Evolutionary conservation across 306 rosid genomes (phyloP), one percentile per base, ranked within the genome.

Genomic region (Lagenaria siceraria): DNA sequence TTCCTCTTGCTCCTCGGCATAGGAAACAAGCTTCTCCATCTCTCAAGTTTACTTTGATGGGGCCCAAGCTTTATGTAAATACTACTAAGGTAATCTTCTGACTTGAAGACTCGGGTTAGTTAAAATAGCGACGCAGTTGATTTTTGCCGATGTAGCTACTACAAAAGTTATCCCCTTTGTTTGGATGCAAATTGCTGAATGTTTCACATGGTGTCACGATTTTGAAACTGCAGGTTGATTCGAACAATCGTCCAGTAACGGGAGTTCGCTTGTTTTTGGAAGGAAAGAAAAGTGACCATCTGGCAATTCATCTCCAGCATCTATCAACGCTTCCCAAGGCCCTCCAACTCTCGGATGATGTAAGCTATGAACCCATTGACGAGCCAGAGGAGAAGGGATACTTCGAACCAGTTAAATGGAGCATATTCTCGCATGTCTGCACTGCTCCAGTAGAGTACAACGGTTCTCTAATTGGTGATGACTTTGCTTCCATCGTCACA

Each of bases 301-400:
- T 92, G 4, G 91, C 93, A 38, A 83, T 95, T 84, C 98, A 95
- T 87, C 93, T 95, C 55, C 98, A 90, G 82, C 98, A 95, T 81
- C 97, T 95, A 38, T 78, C 96, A 27, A 87, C 83, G 49, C 83
- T 83, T 79, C 98, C 97, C 27, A 78, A 85, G 12, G 77, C 54
- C 61, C 85, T 90, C 19, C 88, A 83, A 76, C 84, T 95, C 78
- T 83, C 90, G 15, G 90, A 88, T 55, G 91, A 87, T 80, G 86
- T 62, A 42, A 38, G 80, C 78, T 81, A 86, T 58, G 87, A 79
- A 11, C 88, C 97, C 40, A 29, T 80, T 17, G 86, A 86, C 1
- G 85, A 84, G 78, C 82, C 91, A 6, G 88, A 77, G n/a, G 93
- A 86, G 1, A 81, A 83, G 52, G 87, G 83, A 71, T 95, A 90